Evolutionary conservation across 768 basidiomycete genomes (phyloP).

Genomic region (Clitopilus hobsonii): DNA sequence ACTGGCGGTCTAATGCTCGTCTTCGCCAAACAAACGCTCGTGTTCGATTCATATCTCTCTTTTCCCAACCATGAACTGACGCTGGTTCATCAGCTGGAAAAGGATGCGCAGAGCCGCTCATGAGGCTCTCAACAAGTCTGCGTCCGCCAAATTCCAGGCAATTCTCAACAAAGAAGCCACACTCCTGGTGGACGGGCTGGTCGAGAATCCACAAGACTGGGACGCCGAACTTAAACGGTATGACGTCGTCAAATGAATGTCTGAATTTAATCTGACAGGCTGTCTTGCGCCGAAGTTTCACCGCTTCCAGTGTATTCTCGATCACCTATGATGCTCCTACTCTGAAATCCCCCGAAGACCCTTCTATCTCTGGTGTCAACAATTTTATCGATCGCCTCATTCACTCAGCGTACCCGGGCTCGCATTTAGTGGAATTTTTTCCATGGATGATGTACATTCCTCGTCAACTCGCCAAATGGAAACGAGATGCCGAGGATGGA

Average conservation of each 20-base stretch:
- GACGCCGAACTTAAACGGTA: conserved; percentile 5
- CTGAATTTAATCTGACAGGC: not conserved
- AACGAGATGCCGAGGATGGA: conserved; percentile 1
- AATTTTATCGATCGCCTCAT: not conserved
- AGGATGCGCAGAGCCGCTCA: conserved; percentile 15
- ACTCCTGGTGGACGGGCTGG: conserved; percentile 2
- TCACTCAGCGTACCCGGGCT: conserved; percentile 1
- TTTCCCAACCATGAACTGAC: no score
- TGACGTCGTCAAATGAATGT: not conserved
- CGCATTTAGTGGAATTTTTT: conserved; percentile 2
- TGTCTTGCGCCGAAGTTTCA: not conserved
- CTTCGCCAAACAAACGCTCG: conserved; percentile 17
- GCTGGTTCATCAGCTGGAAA: conserved; percentile 10
- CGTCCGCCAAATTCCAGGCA: not conserved
- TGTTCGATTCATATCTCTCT: conserved; percentile 12
- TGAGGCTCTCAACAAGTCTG: conserved; percentile 6
- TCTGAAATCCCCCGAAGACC: not conserved
- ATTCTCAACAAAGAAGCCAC: conserved; percentile 4
- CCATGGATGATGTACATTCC: conserved; percentile 3
- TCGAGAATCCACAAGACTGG: conserved; percentile 2
- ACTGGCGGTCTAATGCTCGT: conserved; percentile 20
- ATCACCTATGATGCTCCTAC: conserved; percentile 4
- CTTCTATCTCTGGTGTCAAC: not conserved
- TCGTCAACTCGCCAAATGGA: not conserved
- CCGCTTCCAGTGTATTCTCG: conserved; percentile 3